Evolutionary conservation across 441 rosid species (phyloP), one percentile per base, ranked within the genome.

Genomic region (Cnidoscolus chayamansa): DNA sequence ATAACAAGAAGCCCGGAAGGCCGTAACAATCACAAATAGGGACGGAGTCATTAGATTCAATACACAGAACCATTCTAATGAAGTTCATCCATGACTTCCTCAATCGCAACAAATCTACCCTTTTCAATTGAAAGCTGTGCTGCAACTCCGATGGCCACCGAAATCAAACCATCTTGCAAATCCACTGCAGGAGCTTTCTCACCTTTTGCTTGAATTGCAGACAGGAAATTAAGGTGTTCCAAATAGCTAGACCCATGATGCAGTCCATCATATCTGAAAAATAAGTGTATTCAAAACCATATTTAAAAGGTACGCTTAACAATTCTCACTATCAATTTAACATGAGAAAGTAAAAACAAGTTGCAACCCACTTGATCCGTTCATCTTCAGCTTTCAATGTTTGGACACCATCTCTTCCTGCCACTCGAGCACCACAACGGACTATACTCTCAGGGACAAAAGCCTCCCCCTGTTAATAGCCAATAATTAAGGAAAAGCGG

Each of bases 61-160:
- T 47, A 53, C 10, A 17, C 9, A 65, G 72, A 77, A 37, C 40
- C 66, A 72, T 55, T 20, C 16, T 62, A 50, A 43, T 54, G 30
- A 32, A 43, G 70, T 74, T 82, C 80, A 61, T 73, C 77, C 77
- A 86, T 68, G 76, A 90, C 92, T 85, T 94, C 99, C 7, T 82
- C 72, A 37, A 91, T 82, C 10, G 80, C 80, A 32, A 94, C 88
- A 81, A 86, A 83, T 58, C 88, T 84, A 45, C 92, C 89, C 63
- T 84, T 78, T 75, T 87, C 87, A 68, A 94, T 94, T 13, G 99
- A 94, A 71, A 87, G 84, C 81, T 94, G 99, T 31, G 97, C 99
- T 63, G 98, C 99, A 76, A 92, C 97, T 81, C 97, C 99, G 1
- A 94, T 91, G 16, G 98, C 98, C 63, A 94, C 96, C 20, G 99